Evolutionary conservation across 1,139 yeast species (phyloP), one percentile per base, ranked within the genome.

Genomic region (Arxiozyma bovina): DNA sequence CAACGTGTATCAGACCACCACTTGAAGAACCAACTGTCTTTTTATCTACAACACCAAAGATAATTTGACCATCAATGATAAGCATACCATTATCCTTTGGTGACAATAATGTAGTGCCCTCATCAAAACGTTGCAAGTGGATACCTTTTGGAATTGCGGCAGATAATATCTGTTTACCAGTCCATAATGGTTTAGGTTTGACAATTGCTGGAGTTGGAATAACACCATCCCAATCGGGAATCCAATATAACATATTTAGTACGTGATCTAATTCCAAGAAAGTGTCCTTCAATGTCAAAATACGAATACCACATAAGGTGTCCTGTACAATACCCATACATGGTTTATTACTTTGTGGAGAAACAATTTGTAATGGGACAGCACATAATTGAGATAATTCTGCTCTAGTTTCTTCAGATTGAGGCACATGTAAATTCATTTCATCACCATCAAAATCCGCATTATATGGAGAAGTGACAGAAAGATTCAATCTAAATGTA

Each of bases 391-490:
- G 95, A 44, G 91, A 85, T 61, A 93, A 77, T 73, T 94, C 99
- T 2, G 99, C 96, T 69, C 98, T 81, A 0, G 99, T 93, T 73
- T 94, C 99, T 61, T 91, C 97, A 8, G 96, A 88, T 72, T 94
- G 99, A 6, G 99, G 99, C 61, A 94, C 99, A 70, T 94, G 99
- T 75, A 94, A 85, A 74, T 94, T 94, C 99, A 94, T 94, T 75
- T 94, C 99, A 73, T 94, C 99, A 78, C 99, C 99, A 76, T 94
- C 99, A 78, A 94, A 94, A 86, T 94, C 99, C 51, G 99, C 99
- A 74, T 94, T 94, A 74, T 94, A 94, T 27, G 99, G 99, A 18
- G 98, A 89, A 0, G 99, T 93, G 52, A 93, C 99, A 18, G 98
- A 93, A 70, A 94, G 77, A 70, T 93, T 94, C 75, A 94, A 78